Percentiles rank a stretch among this genome's conserved stretches.
Evolutionary conservation across 1,139 yeast species (phyloP).

Genomic region (Scheffersomyces segobiensis): DNA sequence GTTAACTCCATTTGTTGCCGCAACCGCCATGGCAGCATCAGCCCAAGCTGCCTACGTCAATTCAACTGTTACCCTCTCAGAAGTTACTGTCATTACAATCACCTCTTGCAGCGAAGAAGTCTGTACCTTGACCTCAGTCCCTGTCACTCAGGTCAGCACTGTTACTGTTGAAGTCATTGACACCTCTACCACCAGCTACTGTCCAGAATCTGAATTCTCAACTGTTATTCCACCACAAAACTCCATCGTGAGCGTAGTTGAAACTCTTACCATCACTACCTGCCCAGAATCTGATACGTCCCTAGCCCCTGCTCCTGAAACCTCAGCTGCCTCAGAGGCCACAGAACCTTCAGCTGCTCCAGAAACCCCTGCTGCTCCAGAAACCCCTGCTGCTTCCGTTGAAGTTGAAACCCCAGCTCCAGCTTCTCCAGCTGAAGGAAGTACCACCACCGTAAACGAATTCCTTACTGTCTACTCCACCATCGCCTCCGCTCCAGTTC

Average conservation of each 20-base stretch:
- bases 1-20: conserved; percentile 9
- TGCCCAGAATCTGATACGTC: conserved; percentile 9
- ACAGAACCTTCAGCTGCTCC: conserved; percentile 1
- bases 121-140: conserved; percentile 18
- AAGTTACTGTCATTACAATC: conserved; percentile 1
- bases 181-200: conserved; percentile 10
- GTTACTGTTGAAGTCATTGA: conserved; percentile 6
- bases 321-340: conserved; percentile 7
- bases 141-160: conserved; percentile 6
- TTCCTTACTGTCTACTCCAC: conserved; percentile 1
- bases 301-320: conserved; percentile 6
- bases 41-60: conserved; percentile 6
- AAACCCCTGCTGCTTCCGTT: conserved; percentile 15
- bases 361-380: conserved; percentile 4
- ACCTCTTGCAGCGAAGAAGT: conserved; percentile 23
- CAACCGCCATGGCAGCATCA: conserved; percentile 12
- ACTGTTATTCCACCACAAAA: conserved; percentile 6
- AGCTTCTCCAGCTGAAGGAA: conserved; percentile 5
- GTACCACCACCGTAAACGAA: not conserved
- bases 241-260: conserved; percentile 8
- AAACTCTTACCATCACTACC: conserved; percentile 10
- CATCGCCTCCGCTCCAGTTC: conserved; percentile 1
- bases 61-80: conserved; percentile 1
- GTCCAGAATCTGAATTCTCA: conserved; percentile 10
- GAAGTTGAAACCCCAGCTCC: conserved; percentile 8